Base-by-base conservation (phyloP, 1,284 basidiomycete species). In the Flammula alnicola region DNA sequence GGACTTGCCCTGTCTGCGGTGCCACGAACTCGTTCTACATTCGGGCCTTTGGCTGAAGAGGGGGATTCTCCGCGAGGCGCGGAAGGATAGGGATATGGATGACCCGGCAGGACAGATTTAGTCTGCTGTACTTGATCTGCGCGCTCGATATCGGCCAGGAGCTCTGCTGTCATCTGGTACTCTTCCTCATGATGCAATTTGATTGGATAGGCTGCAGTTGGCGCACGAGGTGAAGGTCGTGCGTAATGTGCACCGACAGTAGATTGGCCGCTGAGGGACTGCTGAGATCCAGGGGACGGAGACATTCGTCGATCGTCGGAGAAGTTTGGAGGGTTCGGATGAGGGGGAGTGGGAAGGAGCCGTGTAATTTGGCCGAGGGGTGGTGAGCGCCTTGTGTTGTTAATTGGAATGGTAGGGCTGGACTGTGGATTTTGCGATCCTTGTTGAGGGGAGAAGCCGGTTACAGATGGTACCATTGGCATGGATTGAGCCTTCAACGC, bases 91-190 rank as follows among this genome's bases (percentile, higher is more conserved):
- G 64, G 50, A 46, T 62, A 58, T 27, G 60, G 55, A 38, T 58
- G 51, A 44, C 48, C 47, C 63, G 69, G 56, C 63, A 66, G 67
- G 25, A 43, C 31, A 2, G 59, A 63, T 46, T 78, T 71, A 53
- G 73, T 57, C 53, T 75, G 73, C 39, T 76, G 73, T n/a, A n/a
- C n/a, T 39, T 71, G 58, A 59, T 77, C 75, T 9, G 81, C 81
- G 27, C 79, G 76, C 61, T 87, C 85, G 55, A 88, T 84, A 54
- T 87, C 83, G 20, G 81, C 83, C 65, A 86, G 72, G 22, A 88
- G 72, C 56, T 88, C 82, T 29, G 81, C 79, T 0, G 85, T 85
- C 74, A 87, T 78, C 48, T 84, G 86, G 37, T 75, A 74, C 43
- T 84, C 81, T 17, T 80, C 80, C 56, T 77, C 60, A 17, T 72